Conservation (phyloP, 2,329 filamentous ascomycete species). For the Myrmaecium sp. region DNA sequence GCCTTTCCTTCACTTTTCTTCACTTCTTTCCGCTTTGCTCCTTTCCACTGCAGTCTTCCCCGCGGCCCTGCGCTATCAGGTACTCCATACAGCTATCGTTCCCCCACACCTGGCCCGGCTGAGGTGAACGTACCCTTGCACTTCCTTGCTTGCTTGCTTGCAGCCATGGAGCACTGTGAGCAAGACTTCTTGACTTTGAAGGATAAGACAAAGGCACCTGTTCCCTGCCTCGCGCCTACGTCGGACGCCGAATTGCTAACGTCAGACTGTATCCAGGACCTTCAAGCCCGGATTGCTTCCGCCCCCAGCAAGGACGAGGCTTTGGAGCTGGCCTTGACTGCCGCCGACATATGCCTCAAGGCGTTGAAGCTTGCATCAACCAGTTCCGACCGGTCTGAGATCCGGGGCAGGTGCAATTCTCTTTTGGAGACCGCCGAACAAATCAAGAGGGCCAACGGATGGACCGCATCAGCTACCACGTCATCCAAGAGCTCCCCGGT, state of each 20-base stretch:
- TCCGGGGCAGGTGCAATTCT: slow-evolving; percentile 51
- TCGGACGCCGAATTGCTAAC: no score
- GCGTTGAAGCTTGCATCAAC: slow-evolving; percentile 46
- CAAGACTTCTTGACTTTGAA: no score
- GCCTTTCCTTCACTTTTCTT: background rate
- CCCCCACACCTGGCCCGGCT: no score
- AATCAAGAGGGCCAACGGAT: slow-evolving; percentile 40
- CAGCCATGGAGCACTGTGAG: no score
- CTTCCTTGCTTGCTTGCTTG: no score
- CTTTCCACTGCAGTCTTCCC: background rate
- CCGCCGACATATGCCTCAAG: slow-evolving; percentile 68
- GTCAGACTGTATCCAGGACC: slow-evolving; percentile 11
- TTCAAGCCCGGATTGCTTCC: slow-evolving; percentile 27
- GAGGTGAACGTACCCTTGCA: no score
- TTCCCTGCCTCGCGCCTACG: no score
- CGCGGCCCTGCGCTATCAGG: no score
- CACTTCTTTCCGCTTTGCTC: background rate
- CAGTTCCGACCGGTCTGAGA: slow-evolving; percentile 45
- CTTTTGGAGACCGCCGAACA: slow-evolving; percentile 56
- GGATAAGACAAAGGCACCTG: no score
- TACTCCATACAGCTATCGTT: no score
- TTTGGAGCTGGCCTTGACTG: slow-evolving; percentile 56
- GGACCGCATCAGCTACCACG: slow-evolving; percentile 11
- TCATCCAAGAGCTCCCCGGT: slow-evolving; percentile 1
- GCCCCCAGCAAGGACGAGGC: slow-evolving; percentile 44